Percentiles rank a stretch among this genome's conserved stretches.
phyloP scores from a whole-genome alignment of 305 asterid genomes.

The Withania somnifera region DNA sequence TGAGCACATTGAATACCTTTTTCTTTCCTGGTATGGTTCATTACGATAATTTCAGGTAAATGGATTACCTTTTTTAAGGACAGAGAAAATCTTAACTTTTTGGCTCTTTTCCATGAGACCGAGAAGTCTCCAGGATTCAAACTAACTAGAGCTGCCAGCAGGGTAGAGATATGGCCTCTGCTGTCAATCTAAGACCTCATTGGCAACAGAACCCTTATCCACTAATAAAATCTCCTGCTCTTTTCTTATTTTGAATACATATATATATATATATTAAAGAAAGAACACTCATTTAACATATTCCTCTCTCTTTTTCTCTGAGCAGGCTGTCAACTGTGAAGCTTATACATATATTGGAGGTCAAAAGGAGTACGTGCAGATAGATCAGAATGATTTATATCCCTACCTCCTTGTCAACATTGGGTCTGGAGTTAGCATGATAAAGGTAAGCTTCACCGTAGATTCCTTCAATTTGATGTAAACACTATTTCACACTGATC shows the following conservation, averaged over 20 bases:
- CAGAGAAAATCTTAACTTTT: neutral
- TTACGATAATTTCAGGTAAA: neutral
- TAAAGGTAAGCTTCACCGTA: conserved; percentile 48
- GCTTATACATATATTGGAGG: conserved; percentile 77
- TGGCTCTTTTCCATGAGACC: neutral
- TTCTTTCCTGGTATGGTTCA: neutral
- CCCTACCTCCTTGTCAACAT: conserved; percentile 94
- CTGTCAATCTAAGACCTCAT: neutral
- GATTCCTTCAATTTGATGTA: neutral
- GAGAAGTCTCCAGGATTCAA: neutral
- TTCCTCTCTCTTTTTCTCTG: conserved; percentile 4
- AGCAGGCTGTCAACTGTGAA: conserved; percentile 71
- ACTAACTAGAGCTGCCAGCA: too few species aligned
- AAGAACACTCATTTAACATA: neutral
- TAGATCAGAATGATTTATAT: conserved; percentile 71
- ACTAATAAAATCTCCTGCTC: neutral
- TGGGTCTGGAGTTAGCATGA: conserved; percentile 99
- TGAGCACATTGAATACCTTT: neutral
- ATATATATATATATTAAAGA: neutral
- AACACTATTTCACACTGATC: neutral
- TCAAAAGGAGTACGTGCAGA: conserved; percentile 60
- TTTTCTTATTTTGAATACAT: neutral
- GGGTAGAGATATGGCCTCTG: too few species aligned
- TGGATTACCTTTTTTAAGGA: neutral
- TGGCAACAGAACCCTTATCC: neutral